These are phyloP conservation scores for Rhynchospora breviuscula DNA, from an alignment of 176 grass and related monocot species.

Conservation along the genomic window DNA sequence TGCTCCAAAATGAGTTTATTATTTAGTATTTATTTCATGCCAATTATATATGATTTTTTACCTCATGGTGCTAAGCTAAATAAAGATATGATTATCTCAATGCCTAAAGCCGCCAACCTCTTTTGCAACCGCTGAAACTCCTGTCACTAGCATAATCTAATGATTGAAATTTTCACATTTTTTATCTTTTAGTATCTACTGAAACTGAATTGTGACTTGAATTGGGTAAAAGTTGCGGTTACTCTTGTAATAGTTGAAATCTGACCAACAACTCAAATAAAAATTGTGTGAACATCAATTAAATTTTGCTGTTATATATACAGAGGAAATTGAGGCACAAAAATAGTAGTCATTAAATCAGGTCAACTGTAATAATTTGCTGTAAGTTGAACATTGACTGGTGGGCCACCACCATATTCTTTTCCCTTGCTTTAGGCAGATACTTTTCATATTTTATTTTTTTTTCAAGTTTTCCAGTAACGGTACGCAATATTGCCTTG, in stretches of 20 bases:
- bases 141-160: background rate
- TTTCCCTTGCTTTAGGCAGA: background rate
- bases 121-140: background rate
- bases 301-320: background rate
- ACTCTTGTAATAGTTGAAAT: background rate
- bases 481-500: background rate
- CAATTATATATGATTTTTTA: background rate
- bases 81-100: background rate
- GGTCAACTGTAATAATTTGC: background rate
- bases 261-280: background rate
- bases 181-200: background rate
- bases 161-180: background rate
- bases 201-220: background rate
- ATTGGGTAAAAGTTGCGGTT: background rate
- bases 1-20: background rate
- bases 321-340: background rate
- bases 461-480: conserved; percentile 5
- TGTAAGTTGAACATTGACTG: background rate
- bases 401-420: background rate
- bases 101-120: background rate
- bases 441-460: background rate
- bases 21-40: background rate
- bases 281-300: background rate
- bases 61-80: background rate
- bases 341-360: background rate